Percentiles rank a stretch among this genome's conserved stretches.
Conservation (phyloP, 2,329 filamentous ascomycete genomes). For the Fusarium sp. region DNA sequence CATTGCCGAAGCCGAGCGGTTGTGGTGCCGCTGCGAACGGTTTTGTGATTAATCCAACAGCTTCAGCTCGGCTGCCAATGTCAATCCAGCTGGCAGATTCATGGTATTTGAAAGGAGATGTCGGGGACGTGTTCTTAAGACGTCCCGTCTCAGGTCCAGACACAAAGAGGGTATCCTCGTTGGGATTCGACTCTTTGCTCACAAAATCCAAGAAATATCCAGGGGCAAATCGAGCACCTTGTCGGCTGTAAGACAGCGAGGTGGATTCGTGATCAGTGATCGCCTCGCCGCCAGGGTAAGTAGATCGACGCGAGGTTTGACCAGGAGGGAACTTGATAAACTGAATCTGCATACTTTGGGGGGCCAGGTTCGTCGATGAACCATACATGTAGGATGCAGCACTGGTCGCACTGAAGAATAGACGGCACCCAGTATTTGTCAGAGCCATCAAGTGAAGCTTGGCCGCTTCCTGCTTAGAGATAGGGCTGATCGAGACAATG, state of each 20-base stretch:
- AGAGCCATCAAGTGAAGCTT: slow-evolving; percentile 90
- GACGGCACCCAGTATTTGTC: slow-evolving; percentile 87
- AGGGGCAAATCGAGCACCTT: slow-evolving; percentile 75
- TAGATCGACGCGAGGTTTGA: slow-evolving; percentile 42
- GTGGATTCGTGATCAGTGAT: slow-evolving; percentile 59
- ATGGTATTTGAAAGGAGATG: slow-evolving; percentile 68
- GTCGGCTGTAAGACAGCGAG: slow-evolving; percentile 58
- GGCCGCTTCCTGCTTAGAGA: slow-evolving; percentile 79
- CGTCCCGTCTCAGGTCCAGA: slow-evolving; percentile 88
- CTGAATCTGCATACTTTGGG: slow-evolving; percentile 97
- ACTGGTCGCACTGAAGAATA: slow-evolving; percentile 91
- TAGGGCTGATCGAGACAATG: slow-evolving; percentile 87
- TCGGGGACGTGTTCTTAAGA: slow-evolving; percentile 69
- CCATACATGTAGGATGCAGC: slow-evolving; percentile 73
- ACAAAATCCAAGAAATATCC: slow-evolving; percentile 93
- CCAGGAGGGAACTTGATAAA: slow-evolving; percentile 92
- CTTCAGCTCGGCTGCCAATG: slow-evolving; percentile 77
- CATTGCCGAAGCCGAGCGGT: slow-evolving; percentile 88
- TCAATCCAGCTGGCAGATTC: slow-evolving; percentile 86
- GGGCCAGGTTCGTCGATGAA: slow-evolving; percentile 69
- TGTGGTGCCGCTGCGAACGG: slow-evolving; percentile 74
- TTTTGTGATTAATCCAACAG: slow-evolving; percentile 78
- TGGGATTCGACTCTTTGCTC: slow-evolving; percentile 67
- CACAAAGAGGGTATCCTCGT: slow-evolving; percentile 77
- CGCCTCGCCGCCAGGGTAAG: slow-evolving; percentile 49